Evolutionary conservation across 164 flowering plant genomes (phyloP), one percentile per base, ranked within the genome.

Genomic region (Magnolia changhungtana): DNA sequence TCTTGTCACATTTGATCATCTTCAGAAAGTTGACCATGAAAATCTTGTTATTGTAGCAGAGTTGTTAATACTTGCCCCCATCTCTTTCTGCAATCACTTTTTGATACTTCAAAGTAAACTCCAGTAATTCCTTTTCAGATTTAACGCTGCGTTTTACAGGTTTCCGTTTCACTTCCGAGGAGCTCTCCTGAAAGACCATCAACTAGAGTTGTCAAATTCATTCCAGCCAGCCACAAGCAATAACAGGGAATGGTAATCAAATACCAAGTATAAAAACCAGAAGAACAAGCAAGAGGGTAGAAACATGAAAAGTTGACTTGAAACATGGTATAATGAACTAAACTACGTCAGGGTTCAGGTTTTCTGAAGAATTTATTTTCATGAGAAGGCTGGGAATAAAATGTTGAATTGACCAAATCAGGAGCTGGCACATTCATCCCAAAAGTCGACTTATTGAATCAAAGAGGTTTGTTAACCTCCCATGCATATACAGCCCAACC

Each of bases 61-160:
- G 24, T 24, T 6, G n/a, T 45, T 51, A 18, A 45, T 37, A 76
- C 75, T 79, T 79, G 87, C 99, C 99, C 73, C 92, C 81, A 87
- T 96, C 97, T 89, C 97, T 89, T 85, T 96, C 99, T 50, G 93
- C 87, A 77, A 90, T 77, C 83, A 91, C 92, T 86, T 96, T 93
- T 78, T 93, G 97, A 86, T 91, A 92, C 80, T 87, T 92, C 84
- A 94, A 86, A 72, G 94, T 88, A 81, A 93, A 90, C 84, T 93
- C 97, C 58, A 96, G 80, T 71, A 91, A 87, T 81, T 96, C 99
- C 82, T 88, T 90, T 75, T 93, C 98, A 45, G 93, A 83, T 84
- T 89, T 91, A 24, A 86, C 83, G 65, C 85, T 79, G 31, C 93
- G 94, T 78, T 90, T 96, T 27, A 80, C 80, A 84, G 59, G 89